Base-by-base conservation (phyloP, 2,329 filamentous ascomycete genomes). In the Hymenoscyphus repandus region DNA sequence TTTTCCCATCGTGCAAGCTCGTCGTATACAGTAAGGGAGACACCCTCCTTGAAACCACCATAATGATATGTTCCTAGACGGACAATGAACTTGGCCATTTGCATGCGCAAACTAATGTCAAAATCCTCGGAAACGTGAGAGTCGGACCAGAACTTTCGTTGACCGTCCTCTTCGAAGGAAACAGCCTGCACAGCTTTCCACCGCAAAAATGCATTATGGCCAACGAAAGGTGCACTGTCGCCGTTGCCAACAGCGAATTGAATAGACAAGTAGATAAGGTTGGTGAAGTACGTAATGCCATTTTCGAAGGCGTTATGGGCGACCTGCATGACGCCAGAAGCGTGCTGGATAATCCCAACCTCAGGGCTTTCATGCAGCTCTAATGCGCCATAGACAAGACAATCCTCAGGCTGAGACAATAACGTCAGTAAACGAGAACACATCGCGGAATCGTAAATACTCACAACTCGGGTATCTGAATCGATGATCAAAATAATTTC, bases 261-360 rank as follows among this genome's bases (percentile, higher is more conserved):
- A 61, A 90, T 90, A 32, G 83, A 79, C 0, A 80, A 83, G 70
- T 90, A 91, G 59, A 90, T 81, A 46, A 90, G 76, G 62, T 90
- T 83, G 38, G 86, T 90, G 70, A 90, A 90, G 39, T 43, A 57
- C 50, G 30, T 42, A 53, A 69, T 69, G 39, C 81, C 83, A 58
- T 84, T 85, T 68, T 91, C 87, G 59, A 90, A 90, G 68, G 82
- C 87, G 47, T 78, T 83, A 60, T 80, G 72, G 1, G 82, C 79
- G 9, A 90, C 83, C 58, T 90, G 83, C 85, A 90, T 90, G 53
- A 90, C 85, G 22, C 85, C 84, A 5, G 85, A 87, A 0, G 78
- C 78, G 68, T 85, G 86, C 64, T 89, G 85, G 51, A 88, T 74
- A 59, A 89, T 86, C 15, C 78, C 85, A 1, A 87, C 82, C 59